These are phyloP conservation scores for Oryza punctata DNA, from an alignment of 176 grass and related monocot genomes.

Conservation along the genomic window DNA sequence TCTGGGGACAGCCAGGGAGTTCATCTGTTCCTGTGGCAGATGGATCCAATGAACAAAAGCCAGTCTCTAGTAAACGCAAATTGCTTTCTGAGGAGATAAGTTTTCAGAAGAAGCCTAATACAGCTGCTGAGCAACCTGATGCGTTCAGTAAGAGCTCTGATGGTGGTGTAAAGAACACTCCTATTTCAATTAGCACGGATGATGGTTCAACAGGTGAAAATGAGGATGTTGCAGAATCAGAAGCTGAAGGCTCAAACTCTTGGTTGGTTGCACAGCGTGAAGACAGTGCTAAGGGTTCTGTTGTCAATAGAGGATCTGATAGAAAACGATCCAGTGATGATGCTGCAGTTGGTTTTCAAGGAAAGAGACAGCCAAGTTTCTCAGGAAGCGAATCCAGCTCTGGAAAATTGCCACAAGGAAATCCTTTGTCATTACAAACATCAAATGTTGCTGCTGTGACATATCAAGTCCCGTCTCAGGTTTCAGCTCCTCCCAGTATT, in stretches of 20 bases:
- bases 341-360: conserved; percentile 58
- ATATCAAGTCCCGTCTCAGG: conserved; percentile 52
- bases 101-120: conserved; percentile 65
- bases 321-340: conserved; percentile 55
- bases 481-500: conserved; percentile 43
- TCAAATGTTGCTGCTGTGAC: conserved; percentile 39
- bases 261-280: conserved; percentile 80
- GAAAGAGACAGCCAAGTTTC: conserved; percentile 60
- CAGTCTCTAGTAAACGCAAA: conserved; percentile 44
- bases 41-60: conserved; percentile 58
- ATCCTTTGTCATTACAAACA: conserved; percentile 52
- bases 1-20: conserved; percentile 60
- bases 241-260: conserved; percentile 89
- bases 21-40: conserved; percentile 30
- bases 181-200: conserved; percentile 74
- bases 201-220: conserved; percentile 98
- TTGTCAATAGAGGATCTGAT: conserved; percentile 54
- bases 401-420: conserved; percentile 50
- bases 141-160: conserved; percentile 64
- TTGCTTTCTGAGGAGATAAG: conserved; percentile 60
- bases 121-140: conserved; percentile 51
- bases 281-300: conserved; percentile 56
- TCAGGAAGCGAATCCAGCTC: conserved; percentile 59
- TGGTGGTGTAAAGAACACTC: conserved; percentile 57
- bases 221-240: conserved; percentile 87